These are phyloP conservation scores for Xylaria sp. DNA, from an alignment of 2,329 filamentous ascomycete species.

Conservation along the genomic window DNA sequence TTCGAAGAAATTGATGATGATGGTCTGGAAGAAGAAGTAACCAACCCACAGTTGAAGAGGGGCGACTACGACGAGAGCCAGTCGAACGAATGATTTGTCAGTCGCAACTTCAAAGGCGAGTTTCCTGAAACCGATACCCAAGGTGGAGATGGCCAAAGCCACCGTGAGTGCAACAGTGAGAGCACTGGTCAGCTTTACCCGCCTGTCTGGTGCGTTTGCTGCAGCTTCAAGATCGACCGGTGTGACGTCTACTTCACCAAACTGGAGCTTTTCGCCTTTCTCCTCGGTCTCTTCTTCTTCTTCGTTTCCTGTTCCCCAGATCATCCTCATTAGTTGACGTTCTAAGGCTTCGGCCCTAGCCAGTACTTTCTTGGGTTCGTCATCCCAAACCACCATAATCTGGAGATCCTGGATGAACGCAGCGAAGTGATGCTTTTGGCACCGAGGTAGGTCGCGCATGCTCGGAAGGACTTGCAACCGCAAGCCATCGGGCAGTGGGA, in stretches of 20 bases:
- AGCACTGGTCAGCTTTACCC: conserved; percentile 66
- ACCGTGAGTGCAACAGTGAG: conserved; percentile 65
- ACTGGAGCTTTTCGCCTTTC: conserved; percentile 45
- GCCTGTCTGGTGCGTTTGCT: conserved; percentile 56
- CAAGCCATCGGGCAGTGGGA: conserved; percentile 68
- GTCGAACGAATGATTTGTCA: conserved; percentile 64
- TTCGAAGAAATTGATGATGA: conserved; percentile 62
- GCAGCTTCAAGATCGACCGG: conserved; percentile 57
- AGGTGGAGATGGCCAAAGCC: conserved; percentile 61
- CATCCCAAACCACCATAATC: conserved; percentile 72
- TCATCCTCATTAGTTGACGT: conserved; percentile 65
- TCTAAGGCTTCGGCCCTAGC: conserved; percentile 64
- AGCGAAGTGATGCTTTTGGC: conserved; percentile 74
- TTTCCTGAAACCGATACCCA: conserved; percentile 67
- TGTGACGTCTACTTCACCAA: conserved; percentile 55
- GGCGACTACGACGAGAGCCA: conserved; percentile 63
- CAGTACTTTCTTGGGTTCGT: conserved; percentile 67
- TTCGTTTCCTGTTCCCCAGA: conserved; percentile 62
- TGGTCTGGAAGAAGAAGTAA: conserved; percentile 62
- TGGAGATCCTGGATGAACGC: conserved; percentile 70
- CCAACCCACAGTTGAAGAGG: conserved; percentile 69
- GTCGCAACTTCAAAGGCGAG: conserved; percentile 65
- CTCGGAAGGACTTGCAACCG: conserved; percentile 71
- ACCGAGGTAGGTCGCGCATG: conserved; percentile 66
- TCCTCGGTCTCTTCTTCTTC: conserved; percentile 58